Evolutionary conservation across 1,139 yeast genomes (phyloP).

Genomic region (Kodamaea alishanica): DNA sequence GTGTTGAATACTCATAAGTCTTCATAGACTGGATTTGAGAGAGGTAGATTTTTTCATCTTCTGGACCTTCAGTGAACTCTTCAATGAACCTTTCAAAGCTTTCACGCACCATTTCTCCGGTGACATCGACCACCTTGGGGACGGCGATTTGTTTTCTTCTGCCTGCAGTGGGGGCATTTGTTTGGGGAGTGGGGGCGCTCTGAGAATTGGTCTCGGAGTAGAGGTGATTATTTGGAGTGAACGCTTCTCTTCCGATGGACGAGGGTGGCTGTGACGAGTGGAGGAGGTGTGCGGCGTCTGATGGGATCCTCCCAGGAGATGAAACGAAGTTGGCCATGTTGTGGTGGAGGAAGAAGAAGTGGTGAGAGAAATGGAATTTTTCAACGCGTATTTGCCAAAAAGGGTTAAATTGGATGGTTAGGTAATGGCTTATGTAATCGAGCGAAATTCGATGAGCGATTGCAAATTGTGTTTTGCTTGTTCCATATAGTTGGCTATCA

Average conservation of each 20-base stretch:
- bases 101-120: slow-evolving; percentile 92
- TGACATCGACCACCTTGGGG: slow-evolving; percentile 83
- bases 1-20: slow-evolving; percentile 68
- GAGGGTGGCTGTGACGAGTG: slow-evolving; percentile 46
- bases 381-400: slow-evolving; percentile 21
- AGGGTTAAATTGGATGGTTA: slow-evolving; percentile 17
- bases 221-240: slow-evolving; percentile 20
- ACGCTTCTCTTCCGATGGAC: slow-evolving; percentile 35
- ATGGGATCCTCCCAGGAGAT: slow-evolving; percentile 45
- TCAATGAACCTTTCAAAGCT: slow-evolving; percentile 79
- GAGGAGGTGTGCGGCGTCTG: slow-evolving; percentile 44
- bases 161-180: slow-evolving; percentile 25
- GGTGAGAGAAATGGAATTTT: slow-evolving; percentile 5
- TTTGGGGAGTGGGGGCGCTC: slow-evolving; percentile 15
- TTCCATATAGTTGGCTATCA: neutral
- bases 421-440: neutral
- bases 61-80: slow-evolving; percentile 47
- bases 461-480: neutral
- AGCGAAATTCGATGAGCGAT: neutral
- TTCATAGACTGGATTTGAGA: slow-evolving; percentile 82
- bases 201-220: slow-evolving; percentile 20
- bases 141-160: slow-evolving; percentile 60
- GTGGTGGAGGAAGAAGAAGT: slow-evolving; percentile 2
- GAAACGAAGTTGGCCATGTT: slow-evolving; percentile 45
- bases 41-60: slow-evolving; percentile 54